A percentile compares a stretch with the other conserved stretches of the same genome.
Conservation (phyloP, 2,329 filamentous ascomycete genomes). For the Trichoderma hamatum region DNA sequence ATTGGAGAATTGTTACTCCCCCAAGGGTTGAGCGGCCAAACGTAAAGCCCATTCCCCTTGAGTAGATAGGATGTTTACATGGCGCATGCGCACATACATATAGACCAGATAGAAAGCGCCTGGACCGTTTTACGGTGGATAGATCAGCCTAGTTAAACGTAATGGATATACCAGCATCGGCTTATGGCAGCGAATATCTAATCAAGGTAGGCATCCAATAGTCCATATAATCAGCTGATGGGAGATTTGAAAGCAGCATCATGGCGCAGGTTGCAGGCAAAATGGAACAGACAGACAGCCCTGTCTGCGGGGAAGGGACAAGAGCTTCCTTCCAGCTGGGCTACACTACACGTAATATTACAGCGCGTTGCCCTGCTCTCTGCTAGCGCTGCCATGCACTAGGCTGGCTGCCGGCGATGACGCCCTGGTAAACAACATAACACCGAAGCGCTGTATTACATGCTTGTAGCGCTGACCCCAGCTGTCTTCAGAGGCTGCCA, state of each 20-base stretch:
- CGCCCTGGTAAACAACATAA: not conserved
- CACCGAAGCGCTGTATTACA: not conserved
- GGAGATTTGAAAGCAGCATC: not conserved
- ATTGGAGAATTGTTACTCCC: conserved; percentile 30
- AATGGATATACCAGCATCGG: not conserved
- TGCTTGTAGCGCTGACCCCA: not conserved
- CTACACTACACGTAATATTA: not conserved
- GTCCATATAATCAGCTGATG: not conserved
- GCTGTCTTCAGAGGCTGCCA: not conserved
- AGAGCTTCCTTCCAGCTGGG: conserved; percentile 3
- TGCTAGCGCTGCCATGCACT: not conserved
- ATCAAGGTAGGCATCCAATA: not conserved
- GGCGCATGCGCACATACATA: not conserved
- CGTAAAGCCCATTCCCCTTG: not conserved
- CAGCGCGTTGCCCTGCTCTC: not conserved
- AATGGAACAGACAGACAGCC: not conserved
- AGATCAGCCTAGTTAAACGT: not conserved
- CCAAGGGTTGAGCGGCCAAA: conserved; percentile 1
- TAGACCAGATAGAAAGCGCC: not conserved
- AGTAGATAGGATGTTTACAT: not conserved
- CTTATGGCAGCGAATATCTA: not conserved
- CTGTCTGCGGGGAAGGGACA: conserved; percentile 15
- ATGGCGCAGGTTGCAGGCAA: not conserved
- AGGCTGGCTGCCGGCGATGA: not conserved
- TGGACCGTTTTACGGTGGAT: not conserved